Evolutionary conservation across 768 basidiomycete species (phyloP).

Genomic region (Pleurotus sapidus): DNA sequence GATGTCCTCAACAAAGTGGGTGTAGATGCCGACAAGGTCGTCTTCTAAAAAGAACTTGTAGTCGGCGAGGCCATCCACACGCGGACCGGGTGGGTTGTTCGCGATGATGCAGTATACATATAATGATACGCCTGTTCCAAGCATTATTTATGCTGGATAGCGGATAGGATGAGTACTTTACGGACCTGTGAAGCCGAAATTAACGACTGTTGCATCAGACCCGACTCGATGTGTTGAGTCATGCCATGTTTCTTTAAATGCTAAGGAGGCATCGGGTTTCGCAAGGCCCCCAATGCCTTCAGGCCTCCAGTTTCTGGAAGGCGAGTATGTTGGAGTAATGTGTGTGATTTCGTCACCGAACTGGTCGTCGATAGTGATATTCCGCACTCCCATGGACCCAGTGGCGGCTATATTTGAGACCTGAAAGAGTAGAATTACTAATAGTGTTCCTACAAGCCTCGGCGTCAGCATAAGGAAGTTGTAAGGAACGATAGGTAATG

Average conservation of each 20-base stretch:
- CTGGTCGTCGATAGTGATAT: neutral
- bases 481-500: no score
- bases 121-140: constrained; percentile 10
- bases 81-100: constrained; percentile 5
- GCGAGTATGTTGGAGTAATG: neutral
- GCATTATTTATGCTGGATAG: no score
- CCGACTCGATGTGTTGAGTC: neutral
- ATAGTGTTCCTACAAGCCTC: no score
- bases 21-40: neutral
- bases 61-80: constrained; percentile 5
- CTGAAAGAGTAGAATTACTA: no score
- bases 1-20: constrained; percentile 3
- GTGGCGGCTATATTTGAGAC: no score
- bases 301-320: neutral
- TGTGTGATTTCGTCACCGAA: neutral
- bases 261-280: neutral
- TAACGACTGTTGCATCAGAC: no score
- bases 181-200: no score
- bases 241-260: neutral
- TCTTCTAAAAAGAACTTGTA: constrained; percentile 14
- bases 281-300: neutral
- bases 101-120: constrained; percentile 18
- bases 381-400: neutral
- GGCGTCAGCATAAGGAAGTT: no score
- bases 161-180: no score